Base-by-base conservation (phyloP, 2,329 filamentous ascomycete genomes). In the Rosellinia necatrix region DNA sequence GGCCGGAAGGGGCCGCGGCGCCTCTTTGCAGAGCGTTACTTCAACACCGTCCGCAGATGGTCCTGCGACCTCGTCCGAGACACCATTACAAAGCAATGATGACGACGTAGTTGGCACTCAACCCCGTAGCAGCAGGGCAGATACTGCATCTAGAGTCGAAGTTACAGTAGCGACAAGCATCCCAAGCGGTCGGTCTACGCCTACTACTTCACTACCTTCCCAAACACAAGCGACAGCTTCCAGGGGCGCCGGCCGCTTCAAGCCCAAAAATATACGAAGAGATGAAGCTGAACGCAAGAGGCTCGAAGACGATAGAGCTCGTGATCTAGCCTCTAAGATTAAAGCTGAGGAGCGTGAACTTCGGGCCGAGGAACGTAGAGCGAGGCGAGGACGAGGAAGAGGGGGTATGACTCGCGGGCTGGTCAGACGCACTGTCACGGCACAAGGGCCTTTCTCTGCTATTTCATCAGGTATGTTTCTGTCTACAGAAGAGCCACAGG, bases 231-330 rank as follows among this genome's bases (percentile, higher is more conserved):
- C 71, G 32, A 70, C 71, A 8, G 69, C 74, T 24, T 74, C 72
- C 15, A 66, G 72, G n/a, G 66, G 68, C 17, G 57, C 67, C 8
- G 72, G 71, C 34, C 73, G 79, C 32, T 80, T 81, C 49, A 75
- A 74, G 48, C 79, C 79, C 25, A 80, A 75, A 61, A 78, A 76
- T 56, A 66, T 80, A 43, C 74, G 79, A 49, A 71, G 79, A 74
- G 78, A 81, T 68, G 78, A 80, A 52, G 74, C 76, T 6, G 78
- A 81, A 48, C 71, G 79, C 65, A 77, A 79, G 49, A 74, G 63
- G 47, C 68, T 81, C 8, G 79, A 79, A 41, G 75, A 63, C 68
- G 76, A 66, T 29, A 63, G 70, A 53, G 66, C 61, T 17, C 62
- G 62, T 29, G 66, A 68, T 17, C 48, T 71, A 12, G 64, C 64